Percentiles rank a stretch among this genome's conserved stretches.
These are phyloP conservation scores for Epichloe festucae DNA, from an alignment of 2,329 filamentous ascomycete species.

Conservation along the genomic window DNA sequence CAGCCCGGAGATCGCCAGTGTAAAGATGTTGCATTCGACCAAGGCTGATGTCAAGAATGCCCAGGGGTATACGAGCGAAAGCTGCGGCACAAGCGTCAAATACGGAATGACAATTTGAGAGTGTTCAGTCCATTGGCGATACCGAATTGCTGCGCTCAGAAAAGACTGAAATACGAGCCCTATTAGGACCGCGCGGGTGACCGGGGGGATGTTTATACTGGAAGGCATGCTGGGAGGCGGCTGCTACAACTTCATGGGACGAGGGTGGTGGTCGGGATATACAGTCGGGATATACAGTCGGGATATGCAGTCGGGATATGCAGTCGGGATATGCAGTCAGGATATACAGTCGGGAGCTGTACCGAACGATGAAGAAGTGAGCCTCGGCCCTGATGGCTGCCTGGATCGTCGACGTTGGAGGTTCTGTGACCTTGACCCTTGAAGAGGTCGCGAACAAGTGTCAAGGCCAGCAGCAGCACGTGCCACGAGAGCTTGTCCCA, in stretches of 20 bases:
- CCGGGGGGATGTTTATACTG: conserved; percentile 82
- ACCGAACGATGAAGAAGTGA: neutral
- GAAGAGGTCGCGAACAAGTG: neutral
- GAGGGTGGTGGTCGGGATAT: neutral
- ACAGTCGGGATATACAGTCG: neutral
- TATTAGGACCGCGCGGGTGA: conserved; percentile 72
- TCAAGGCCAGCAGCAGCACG: neutral
- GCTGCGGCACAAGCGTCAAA: conserved; percentile 72
- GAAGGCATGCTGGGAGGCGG: conserved; percentile 46
- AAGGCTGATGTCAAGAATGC: conserved; percentile 75
- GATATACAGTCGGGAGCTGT: neutral
- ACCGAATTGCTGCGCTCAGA: conserved; percentile 67
- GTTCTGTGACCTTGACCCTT: neutral
- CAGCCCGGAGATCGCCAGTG: conserved; percentile 59
- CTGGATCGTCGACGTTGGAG: neutral
- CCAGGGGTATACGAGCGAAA: conserved; percentile 84
- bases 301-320: neutral
- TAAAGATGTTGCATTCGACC: conserved; percentile 88
- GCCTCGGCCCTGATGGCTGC: neutral
- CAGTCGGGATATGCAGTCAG: neutral
- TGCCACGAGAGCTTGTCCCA: neutral
- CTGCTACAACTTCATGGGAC: conserved; percentile 2
- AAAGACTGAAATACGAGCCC: conserved; percentile 64
- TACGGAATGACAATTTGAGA: conserved; percentile 66
- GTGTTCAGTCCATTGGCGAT: conserved; percentile 52